These are phyloP conservation scores for Neurospora sp. DNA, from an alignment of 495 filamentous ascomycete genomes.

Conservation along the genomic window DNA sequence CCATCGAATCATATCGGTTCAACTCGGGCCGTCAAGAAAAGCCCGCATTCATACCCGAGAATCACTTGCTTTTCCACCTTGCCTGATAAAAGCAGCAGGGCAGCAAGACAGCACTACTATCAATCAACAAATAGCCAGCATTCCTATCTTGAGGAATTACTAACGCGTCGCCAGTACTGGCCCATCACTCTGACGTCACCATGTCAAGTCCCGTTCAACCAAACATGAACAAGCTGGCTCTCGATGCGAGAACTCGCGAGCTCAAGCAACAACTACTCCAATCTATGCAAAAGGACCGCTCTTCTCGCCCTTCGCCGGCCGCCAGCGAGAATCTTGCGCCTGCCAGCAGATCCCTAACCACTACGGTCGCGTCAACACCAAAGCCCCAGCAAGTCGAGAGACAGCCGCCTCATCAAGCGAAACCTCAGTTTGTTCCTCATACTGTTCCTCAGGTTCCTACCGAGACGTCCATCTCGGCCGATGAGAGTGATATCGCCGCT, in stretches of 20 bases:
- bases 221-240: neutral
- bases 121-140: neutral
- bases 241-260: neutral
- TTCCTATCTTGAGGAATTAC: neutral
- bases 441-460: neutral
- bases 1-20: neutral
- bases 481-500: slow-evolving; percentile 16
- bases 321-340: neutral
- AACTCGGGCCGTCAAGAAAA: neutral
- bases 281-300: neutral
- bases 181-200: neutral
- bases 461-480: slow-evolving; percentile 9
- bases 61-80: neutral
- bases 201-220: neutral
- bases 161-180: neutral
- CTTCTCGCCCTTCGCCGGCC: neutral
- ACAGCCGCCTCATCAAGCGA: too few species aligned
- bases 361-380: neutral
- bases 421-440: slow-evolving; percentile 1
- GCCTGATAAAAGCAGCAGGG: neutral
- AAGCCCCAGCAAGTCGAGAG: neutral
- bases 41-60: neutral
- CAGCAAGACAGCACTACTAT: neutral
- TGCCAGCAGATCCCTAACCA: neutral
- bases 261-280: neutral